Conservation (phyloP, 2,329 filamentous ascomycete genomes). For the Pestalotiopsis sp. region DNA sequence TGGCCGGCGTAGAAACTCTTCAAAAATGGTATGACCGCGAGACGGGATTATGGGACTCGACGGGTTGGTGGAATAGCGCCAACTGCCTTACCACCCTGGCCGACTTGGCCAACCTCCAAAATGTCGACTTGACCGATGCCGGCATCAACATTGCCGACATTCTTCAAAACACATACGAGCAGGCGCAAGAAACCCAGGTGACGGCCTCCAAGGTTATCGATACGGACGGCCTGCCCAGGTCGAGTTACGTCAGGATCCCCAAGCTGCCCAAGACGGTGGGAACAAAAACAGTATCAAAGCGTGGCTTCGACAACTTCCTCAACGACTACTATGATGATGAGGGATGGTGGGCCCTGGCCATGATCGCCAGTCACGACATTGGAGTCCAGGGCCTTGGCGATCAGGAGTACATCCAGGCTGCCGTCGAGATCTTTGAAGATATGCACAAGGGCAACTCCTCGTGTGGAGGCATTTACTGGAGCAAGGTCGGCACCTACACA, state of each 20-base stretch:
- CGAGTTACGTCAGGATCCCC: conserved; percentile 25
- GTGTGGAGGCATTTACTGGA: conserved; percentile 58
- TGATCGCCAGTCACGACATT: conserved; percentile 52
- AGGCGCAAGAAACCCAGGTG: conserved; percentile 26
- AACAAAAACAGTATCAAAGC: conserved; percentile 17
- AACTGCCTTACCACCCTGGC: conserved; percentile 57
- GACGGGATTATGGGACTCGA: conserved; percentile 55
- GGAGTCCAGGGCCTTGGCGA: conserved; percentile 34
- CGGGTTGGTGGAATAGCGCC: conserved; percentile 64
- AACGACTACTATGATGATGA: conserved; percentile 62
- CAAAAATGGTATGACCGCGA: conserved; percentile 53
- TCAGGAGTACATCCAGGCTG: conserved; percentile 46
- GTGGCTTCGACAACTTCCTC: conserved; percentile 46
- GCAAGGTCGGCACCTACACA: conserved; percentile 50
- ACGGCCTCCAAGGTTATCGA: conserved; percentile 25
- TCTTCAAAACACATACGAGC: conserved; percentile 27
- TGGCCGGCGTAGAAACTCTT: conserved; percentile 34
- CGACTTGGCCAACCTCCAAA: conserved; percentile 33
- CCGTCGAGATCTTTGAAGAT: conserved; percentile 51
- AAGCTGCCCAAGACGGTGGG: conserved; percentile 15
- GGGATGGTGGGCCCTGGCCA: conserved; percentile 63
- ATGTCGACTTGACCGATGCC: conserved; percentile 9
- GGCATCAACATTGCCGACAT: conserved; percentile 25
- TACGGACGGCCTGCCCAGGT: conserved; percentile 23
- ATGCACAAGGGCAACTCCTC: conserved; percentile 45